Evolutionary conservation across 106 monocot species (phyloP).

Genomic region (Gastrodia elata): DNA sequence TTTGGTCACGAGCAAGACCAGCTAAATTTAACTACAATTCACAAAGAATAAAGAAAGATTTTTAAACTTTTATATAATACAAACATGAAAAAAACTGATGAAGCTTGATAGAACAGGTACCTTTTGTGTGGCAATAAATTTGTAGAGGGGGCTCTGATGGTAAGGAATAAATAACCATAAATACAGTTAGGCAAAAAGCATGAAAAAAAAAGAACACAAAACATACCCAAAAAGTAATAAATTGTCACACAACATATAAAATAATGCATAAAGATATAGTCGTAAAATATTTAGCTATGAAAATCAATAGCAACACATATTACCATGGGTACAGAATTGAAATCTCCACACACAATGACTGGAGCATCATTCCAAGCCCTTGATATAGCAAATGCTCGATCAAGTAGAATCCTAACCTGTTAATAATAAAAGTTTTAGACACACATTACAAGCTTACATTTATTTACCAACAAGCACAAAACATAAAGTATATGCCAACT

Average conservation of each 20-base stretch:
- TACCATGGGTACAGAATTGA: conserved; percentile 82
- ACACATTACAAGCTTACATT: background rate
- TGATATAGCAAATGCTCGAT: conserved; percentile 62
- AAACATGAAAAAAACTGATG: background rate
- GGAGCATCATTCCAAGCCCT: conserved; percentile 85
- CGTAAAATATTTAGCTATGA: background rate
- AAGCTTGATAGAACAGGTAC: conserved; percentile 21
- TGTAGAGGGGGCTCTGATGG: conserved; percentile 88
- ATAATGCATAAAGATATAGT: background rate
- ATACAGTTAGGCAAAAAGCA: background rate
- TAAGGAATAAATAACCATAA: conserved; percentile 14
- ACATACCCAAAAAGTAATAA: background rate
- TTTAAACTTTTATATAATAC: background rate
- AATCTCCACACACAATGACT: conserved; percentile 93
- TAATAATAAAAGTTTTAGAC: background rate
- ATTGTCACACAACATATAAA: background rate
- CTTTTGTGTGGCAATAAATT: conserved; percentile 71
- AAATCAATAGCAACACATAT: conserved; percentile 1
- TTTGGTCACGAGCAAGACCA: conserved; percentile 49
- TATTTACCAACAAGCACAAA: background rate
- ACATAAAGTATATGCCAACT: background rate
- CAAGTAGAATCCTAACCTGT: conserved; percentile 77
- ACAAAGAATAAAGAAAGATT: conserved; percentile 2
- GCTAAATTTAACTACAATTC: conserved; percentile 57
- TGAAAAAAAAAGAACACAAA: background rate